phyloP scores from a whole-genome alignment of 2,329 filamentous ascomycete genomes.

The Verticillium isaacii region DNA sequence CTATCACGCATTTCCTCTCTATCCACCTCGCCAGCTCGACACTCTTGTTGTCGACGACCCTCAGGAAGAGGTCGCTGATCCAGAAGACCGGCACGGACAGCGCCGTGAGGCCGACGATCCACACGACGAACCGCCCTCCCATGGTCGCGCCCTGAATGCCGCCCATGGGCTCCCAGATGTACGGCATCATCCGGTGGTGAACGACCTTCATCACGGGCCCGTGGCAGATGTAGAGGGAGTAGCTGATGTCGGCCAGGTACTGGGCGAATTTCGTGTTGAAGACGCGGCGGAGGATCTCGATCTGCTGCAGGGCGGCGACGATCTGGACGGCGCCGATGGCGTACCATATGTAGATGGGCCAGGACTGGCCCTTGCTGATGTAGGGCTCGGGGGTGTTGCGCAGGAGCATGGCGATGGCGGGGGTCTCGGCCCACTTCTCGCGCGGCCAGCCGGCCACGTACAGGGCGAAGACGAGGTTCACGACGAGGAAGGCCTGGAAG shows the following conservation, averaged over 20 bases:
- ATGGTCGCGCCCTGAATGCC: conserved; percentile 25
- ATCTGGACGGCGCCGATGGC: conserved; percentile 27
- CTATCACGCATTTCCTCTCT: conserved; percentile 24
- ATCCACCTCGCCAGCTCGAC: conserved; percentile 44
- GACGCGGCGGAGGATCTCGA: conserved; percentile 20
- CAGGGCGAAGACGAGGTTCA: conserved; percentile 21
- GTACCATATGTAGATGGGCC: conserved; percentile 29
- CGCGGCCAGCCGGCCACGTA: conserved; percentile 38
- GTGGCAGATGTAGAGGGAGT: conserved; percentile 55
- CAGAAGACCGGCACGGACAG: conserved; percentile 39
- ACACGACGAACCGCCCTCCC: conserved; percentile 23
- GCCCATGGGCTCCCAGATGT: conserved; percentile 20
- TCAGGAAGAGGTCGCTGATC: conserved; percentile 56
- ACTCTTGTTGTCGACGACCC: conserved; percentile 42
- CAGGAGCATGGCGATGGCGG: conserved; percentile 25
- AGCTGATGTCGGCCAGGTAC: conserved; percentile 53
- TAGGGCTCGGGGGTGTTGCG: conserved; percentile 27
- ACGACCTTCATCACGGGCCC: conserved; percentile 40
- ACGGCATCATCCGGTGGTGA: conserved; percentile 16
- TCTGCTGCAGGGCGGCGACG: conserved; percentile 24
- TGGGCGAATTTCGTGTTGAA: conserved; percentile 44
- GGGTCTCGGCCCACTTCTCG: conserved; percentile 23
- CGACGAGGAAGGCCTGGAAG: conserved; percentile 17
- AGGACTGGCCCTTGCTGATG: conserved; percentile 22
- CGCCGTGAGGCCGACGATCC: conserved; percentile 31